These are phyloP conservation scores for Russula olivacea DNA, from an alignment of 768 basidiomycete genomes.

Conservation along the genomic window DNA sequence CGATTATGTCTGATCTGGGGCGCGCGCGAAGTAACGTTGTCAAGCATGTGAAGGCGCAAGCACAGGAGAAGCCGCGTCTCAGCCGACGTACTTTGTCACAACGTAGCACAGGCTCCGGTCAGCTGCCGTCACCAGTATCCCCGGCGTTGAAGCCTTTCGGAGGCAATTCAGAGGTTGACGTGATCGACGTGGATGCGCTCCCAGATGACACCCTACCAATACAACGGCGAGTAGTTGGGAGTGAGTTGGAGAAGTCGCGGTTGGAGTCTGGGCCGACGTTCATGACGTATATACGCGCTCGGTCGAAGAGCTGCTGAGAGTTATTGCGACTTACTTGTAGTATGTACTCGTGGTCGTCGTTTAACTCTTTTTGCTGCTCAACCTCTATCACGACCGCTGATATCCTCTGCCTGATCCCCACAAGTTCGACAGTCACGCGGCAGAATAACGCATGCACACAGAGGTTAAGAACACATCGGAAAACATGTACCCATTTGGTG, in stretches of 20 bases:
- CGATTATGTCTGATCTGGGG: constrained; percentile 19
- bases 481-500: neutral
- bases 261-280: constrained; percentile 1
- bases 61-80: constrained; percentile 8
- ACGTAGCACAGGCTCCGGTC: constrained; percentile 12
- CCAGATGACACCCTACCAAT: neutral
- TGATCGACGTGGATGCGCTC: constrained; percentile 23
- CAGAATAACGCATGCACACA: neutral
- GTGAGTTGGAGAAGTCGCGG: neutral
- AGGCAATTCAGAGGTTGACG: neutral
- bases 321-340: neutral
- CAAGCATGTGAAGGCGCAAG: constrained; percentile 12
- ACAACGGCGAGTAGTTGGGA: neutral
- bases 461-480: too few relatives aligned
- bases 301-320: constrained; percentile 23
- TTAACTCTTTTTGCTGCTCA: neutral
- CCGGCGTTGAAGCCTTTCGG: neutral
- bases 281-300: constrained; percentile 9
- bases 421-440: too few relatives aligned
- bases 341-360: neutral
- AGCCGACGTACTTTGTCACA: constrained; percentile 18
- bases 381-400: neutral
- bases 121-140: constrained; percentile 20
- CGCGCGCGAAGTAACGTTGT: constrained; percentile 15
- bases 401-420: neutral